Evolutionary conservation across 2,329 filamentous ascomycete genomes (phyloP), one percentile per base, ranked within the genome.

Genomic region (Phyllosticta citriasiana): DNA sequence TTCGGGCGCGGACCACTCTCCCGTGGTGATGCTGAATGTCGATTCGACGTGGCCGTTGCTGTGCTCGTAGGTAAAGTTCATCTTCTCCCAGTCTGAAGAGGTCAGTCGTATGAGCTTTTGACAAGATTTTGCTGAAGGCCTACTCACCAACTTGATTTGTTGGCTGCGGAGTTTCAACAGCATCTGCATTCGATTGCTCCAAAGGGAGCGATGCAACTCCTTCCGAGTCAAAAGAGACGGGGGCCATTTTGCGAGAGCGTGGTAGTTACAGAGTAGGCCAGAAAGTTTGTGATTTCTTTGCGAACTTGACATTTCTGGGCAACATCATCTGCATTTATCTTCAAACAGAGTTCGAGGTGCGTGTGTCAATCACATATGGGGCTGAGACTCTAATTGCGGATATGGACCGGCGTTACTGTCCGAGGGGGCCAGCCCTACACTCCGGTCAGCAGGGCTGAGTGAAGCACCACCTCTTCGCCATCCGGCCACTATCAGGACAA

Each of bases 61-160:
- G 76, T 78, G 1, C 69, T 77, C 0, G 70, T 72, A 1, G 76
- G 76, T 47, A 47, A 47, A 47, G 14, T 47, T 47, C 40, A 47
- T 47, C 40, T 47, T 47, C 40, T 47, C 40, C 40, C 40, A 47
- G 40, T 47, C 40, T 47, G 40, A 5, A 47, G n/a, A n/a, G 40
- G 40, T 47, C n/a, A n/a, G 14, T 47, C 40, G 33, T 14, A n/a
- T 7, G 14, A 19, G 14, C n/a, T n/a, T n/a, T 47, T n/a, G 12
- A 7, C 2, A 2, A 47, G 4, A n/a, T 47, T 47, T 19, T 4
- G n/a, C 14, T 12, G 6, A 2, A n/a, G 16, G 2, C n/a, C 14
- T 47, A 47, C 40, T 47, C 40, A 47, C 40, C 40, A 47, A 47
- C 14, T n/a, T 47, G 12, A 16, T 16, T 47, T 2, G 40, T n/a